Evolutionary conservation across 192 early-diverging fungal genomes (phyloP), one percentile per base, ranked within the genome.

Genomic region (Coemansia sp.): DNA sequence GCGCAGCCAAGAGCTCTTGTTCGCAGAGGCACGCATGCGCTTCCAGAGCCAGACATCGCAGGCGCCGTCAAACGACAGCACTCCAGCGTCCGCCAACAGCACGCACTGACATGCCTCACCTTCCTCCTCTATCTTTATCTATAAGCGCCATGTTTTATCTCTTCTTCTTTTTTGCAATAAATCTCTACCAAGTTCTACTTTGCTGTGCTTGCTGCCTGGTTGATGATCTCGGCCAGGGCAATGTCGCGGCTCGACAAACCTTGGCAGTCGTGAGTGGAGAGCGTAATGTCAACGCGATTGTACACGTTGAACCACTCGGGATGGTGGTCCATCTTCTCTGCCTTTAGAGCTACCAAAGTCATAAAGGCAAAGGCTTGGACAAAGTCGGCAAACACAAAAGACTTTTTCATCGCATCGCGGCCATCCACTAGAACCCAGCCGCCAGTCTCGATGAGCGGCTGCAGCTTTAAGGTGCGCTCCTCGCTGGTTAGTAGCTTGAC

Each of bases 221-320:
- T 85, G 72, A 88, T 89, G 65, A 90, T 87, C n/a, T 80, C 75
- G 31, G 92, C 93, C 65, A 97, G 84, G 46, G 89, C 75, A 44
- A 95, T 67, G 68, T 97, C 97, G 44, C 89, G 76, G 27, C 67
- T 64, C 34, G 91, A 92, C 3, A 97, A 74, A 24, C 95, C 95
- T 61, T 90, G 85, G 77, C 90, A 91, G 72, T 95, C 94, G 72
- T 97, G 95, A 6, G 97, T 97, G 2, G 97, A 86, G 64, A 95
- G 82, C 6, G 93, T 94, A 68, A 99, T 83, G 31, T 94, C 89
- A 15, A 96, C 94, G 32, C 87, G 77, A 85, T 96, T 95, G 82
- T 99, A 99, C 29, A 99, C 95, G 74, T 94, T 94, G 74, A 92
- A 92, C 92, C 92, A 93, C 76, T 97, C 97, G 22, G 97, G 97